Conservation (phyloP, 2,329 filamentous ascomycete genomes). For the Aspergillus udagawae region DNA sequence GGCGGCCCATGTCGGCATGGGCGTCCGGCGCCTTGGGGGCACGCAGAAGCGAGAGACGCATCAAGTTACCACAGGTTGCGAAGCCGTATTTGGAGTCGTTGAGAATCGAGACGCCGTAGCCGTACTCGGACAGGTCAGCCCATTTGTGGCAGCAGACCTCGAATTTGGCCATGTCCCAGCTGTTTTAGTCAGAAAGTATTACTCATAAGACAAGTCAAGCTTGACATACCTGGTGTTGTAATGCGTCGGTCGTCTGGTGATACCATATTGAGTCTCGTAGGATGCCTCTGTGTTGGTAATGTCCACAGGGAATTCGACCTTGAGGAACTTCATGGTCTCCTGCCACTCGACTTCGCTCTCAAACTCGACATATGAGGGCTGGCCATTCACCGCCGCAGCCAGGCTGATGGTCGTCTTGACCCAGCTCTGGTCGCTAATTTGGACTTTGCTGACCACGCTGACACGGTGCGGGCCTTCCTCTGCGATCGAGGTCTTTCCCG, state of each 20-base stretch:
- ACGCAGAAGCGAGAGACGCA: slow-evolving; percentile 82
- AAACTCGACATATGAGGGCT: slow-evolving; percentile 70
- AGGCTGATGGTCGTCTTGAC: slow-evolving; percentile 83
- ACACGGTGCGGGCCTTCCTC: slow-evolving; percentile 72
- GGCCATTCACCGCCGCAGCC: slow-evolving; percentile 61
- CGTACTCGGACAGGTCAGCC: slow-evolving; percentile 82
- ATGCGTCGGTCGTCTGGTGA: slow-evolving; percentile 85
- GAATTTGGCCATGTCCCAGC: slow-evolving; percentile 97
- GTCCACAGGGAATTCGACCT: slow-evolving; percentile 96
- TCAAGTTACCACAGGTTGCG: slow-evolving; percentile 79
- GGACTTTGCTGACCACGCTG: slow-evolving; percentile 76
- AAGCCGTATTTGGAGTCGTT: slow-evolving; percentile 98
- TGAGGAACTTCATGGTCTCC: slow-evolving; percentile 95
- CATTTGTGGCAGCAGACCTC: slow-evolving; percentile 96
- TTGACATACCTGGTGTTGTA: slow-evolving; percentile 76
- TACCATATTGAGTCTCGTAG: slow-evolving; percentile 92
- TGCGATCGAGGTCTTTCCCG: slow-evolving; percentile 64
- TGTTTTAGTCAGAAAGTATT: slow-evolving; percentile 26
- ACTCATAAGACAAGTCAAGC: background rate
- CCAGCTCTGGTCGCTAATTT: slow-evolving; percentile 82
- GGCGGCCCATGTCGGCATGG: slow-evolving; percentile 88
- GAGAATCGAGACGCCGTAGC: slow-evolving; percentile 85
- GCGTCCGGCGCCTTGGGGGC: slow-evolving; percentile 90
- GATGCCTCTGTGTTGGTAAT: slow-evolving; percentile 86
- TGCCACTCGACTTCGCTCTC: slow-evolving; percentile 91